phyloP scores from a whole-genome alignment of 2,329 filamentous ascomycete genomes.

The Venturia oleaginea region DNA sequence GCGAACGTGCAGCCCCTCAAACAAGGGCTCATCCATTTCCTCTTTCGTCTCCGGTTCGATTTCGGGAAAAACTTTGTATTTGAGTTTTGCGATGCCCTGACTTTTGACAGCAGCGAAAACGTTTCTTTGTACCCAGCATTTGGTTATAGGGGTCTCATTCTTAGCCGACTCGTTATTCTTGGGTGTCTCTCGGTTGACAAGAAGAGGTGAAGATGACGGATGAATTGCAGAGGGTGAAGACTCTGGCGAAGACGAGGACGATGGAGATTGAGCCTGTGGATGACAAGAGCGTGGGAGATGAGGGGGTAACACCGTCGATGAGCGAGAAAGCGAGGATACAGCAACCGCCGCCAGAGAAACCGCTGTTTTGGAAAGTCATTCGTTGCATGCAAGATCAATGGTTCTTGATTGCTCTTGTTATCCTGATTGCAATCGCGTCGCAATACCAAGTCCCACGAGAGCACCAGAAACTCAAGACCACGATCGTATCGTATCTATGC shows the following conservation, averaged over 20 bases:
- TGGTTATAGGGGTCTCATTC: background rate
- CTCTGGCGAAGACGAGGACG: background rate
- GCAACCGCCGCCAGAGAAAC: background rate
- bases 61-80: background rate
- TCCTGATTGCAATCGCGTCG: conserved; percentile 44
- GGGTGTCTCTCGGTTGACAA: background rate
- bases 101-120: background rate
- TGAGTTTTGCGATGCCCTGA: background rate
- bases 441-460: conserved; percentile 48
- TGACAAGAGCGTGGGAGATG: background rate
- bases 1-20: background rate
- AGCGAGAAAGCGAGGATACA: background rate
- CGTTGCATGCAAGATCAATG: conserved; percentile 38
- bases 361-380: background rate
- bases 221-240: background rate
- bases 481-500: conserved; percentile 54
- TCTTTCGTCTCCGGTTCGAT: background rate
- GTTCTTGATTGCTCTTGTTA: conserved; percentile 53
- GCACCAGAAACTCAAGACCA: conserved; percentile 41
- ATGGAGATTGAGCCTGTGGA: background rate
- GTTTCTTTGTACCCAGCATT: background rate
- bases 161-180: background rate
- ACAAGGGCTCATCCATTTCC: background rate
- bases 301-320: background rate
- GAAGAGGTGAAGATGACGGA: background rate